These are phyloP conservation scores for Sonneratia caseolaris DNA, from an alignment of 345 rosid genomes.

Conservation along the genomic window DNA sequence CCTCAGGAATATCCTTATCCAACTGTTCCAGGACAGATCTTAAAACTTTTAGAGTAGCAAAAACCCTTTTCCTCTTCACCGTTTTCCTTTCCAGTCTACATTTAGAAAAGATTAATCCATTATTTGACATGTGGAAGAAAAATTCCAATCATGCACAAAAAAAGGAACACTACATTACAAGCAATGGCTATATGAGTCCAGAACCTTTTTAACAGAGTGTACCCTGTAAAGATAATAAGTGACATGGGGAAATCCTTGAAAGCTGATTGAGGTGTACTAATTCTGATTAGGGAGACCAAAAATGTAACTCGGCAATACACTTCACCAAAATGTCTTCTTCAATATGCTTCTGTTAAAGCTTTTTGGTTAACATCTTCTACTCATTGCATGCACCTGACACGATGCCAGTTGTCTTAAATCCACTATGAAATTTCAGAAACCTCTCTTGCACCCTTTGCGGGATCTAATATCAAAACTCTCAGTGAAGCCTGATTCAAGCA, in stretches of 20 bases:
- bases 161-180: not conserved
- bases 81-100: slow-evolving; percentile 80
- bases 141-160: not conserved
- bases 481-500: not conserved
- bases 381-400: not conserved
- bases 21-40: slow-evolving; percentile 79
- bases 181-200: not conserved
- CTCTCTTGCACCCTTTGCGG: not conserved
- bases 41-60: slow-evolving; percentile 73
- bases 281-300: not conserved
- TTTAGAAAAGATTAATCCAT: slow-evolving; percentile 5
- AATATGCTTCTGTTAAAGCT: not conserved
- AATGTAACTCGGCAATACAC: not conserved
- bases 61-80: slow-evolving; percentile 74
- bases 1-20: slow-evolving; percentile 74
- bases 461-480: not conserved
- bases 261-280: not conserved
- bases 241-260: not conserved
- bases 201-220: not conserved
- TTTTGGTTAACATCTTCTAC: not conserved
- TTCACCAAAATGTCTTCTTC: not conserved
- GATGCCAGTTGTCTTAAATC: not conserved
- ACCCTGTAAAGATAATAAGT: not conserved
- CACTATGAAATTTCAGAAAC: not conserved
- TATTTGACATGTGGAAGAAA: slow-evolving; percentile 4